A percentile compares a stretch with the other conserved stretches of the same genome.
Evolutionary conservation across 257 asterid genomes (phyloP).

Genomic region (Nicotiana obtusifolia): DNA sequence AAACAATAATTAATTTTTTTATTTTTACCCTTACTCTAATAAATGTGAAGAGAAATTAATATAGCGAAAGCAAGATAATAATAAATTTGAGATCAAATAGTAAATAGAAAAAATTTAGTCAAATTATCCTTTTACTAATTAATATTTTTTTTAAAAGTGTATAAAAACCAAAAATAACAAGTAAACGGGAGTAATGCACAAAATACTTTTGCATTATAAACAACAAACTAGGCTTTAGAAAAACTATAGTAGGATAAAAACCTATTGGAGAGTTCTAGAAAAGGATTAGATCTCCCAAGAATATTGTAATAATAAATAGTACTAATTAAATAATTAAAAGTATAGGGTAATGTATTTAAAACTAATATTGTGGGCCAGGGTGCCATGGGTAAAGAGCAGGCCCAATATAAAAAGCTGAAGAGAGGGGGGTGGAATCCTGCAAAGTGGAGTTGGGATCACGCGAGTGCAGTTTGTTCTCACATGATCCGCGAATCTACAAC

Average conservation of each 20-base stretch:
- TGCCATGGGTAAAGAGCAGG: not conserved
- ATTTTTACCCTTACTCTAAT: too few species aligned
- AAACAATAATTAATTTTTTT: too few species aligned
- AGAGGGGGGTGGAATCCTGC: not conserved
- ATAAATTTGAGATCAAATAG: too few species aligned
- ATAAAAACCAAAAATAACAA: too few species aligned
- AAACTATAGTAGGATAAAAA: not conserved
- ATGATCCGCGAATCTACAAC: conserved; percentile 7
- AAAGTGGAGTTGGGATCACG: not conserved
- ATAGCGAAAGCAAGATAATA: too few species aligned
- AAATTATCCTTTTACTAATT: too few species aligned
- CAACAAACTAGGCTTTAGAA: not conserved
- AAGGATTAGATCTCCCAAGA: not conserved
- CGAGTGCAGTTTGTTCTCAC: not conserved
- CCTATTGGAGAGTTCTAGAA: not conserved
- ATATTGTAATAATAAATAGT: not conserved
- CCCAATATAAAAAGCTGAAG: not conserved
- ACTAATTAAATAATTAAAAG: not conserved
- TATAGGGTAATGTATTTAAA: not conserved
- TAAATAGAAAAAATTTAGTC: too few species aligned
- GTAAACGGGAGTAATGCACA: not conserved
- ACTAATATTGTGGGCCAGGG: not conserved
- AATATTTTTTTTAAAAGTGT: too few species aligned
- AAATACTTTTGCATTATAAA: not conserved
- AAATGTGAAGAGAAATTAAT: too few species aligned